Conservation (phyloP, 164 flowering plant genomes). For the Umbilicus rupestris region DNA sequence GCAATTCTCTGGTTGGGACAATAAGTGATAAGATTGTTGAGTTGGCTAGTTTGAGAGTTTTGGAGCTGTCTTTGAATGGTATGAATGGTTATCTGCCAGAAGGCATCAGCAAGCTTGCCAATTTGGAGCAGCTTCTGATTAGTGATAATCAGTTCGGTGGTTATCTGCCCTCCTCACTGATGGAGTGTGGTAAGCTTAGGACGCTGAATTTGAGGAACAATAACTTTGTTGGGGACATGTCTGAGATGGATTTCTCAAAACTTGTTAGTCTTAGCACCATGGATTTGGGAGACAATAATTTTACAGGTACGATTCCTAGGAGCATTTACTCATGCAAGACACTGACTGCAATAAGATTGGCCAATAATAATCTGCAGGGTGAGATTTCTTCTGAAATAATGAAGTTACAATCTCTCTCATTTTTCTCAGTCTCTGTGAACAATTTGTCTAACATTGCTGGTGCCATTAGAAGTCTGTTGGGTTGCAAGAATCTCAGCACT, state of each 20-base stretch:
- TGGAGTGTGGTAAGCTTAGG: slow-evolving; percentile 30
- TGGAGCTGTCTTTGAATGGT: slow-evolving; percentile 36
- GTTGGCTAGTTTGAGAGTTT: slow-evolving; percentile 26
- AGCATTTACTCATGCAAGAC: slow-evolving; percentile 42
- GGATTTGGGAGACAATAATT: slow-evolving; percentile 47
- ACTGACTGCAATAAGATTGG: slow-evolving; percentile 39
- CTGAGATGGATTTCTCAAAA: slow-evolving; percentile 32
- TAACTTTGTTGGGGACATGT: slow-evolving; percentile 25
- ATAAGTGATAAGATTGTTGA: slow-evolving; percentile 19
- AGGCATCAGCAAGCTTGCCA: slow-evolving; percentile 33
- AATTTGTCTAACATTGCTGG: slow-evolving; percentile 31
- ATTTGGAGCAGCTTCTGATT: slow-evolving; percentile 31
- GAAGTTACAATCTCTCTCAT: slow-evolving; percentile 35
- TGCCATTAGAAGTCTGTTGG: slow-evolving; percentile 28
- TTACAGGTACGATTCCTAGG: slow-evolving; percentile 34
- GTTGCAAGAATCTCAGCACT: slow-evolving; percentile 35
- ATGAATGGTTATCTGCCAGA: slow-evolving; percentile 32
- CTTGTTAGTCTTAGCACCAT: slow-evolving; percentile 26
- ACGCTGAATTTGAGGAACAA: slow-evolving; percentile 35
- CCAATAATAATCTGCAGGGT: slow-evolving; percentile 34
- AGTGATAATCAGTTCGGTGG: slow-evolving; percentile 39
- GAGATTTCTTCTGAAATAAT: slow-evolving; percentile 31
- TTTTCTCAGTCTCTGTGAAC: slow-evolving; percentile 43
- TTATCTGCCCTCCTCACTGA: slow-evolving; percentile 37
- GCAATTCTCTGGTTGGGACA: slow-evolving; percentile 31